Percentiles rank a stretch among this genome's conserved stretches.
Evolutionary conservation across 768 basidiomycete species (phyloP).

Genomic region (Boletus eberwhitei): DNA sequence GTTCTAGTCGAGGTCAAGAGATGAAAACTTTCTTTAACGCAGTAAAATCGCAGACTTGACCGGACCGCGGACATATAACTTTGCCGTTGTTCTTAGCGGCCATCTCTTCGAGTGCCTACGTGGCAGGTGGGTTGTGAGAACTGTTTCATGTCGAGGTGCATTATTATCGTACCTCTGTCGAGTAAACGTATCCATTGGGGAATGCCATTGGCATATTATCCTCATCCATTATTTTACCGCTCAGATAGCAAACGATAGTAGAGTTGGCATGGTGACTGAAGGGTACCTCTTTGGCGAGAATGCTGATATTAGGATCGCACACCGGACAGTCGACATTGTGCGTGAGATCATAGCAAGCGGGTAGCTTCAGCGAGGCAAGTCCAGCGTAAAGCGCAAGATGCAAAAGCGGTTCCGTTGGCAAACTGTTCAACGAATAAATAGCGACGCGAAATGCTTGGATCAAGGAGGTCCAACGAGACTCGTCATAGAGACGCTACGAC

Average conservation of each 20-base stretch:
- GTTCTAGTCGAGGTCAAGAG: constrained; percentile 46
- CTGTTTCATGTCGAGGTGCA: constrained; percentile 1
- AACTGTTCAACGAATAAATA: constrained; percentile 81
- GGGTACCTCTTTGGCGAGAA: constrained; percentile 82
- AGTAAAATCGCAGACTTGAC: constrained; percentile 56
- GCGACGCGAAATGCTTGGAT: constrained; percentile 79
- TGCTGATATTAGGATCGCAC: constrained; percentile 74
- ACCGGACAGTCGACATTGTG: constrained; percentile 89
- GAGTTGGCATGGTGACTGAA: constrained; percentile 93
- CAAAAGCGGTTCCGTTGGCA: constrained; percentile 85
- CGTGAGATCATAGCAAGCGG: constrained; percentile 69
- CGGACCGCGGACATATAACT: constrained; percentile 83
- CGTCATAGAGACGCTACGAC: constrained; percentile 77
- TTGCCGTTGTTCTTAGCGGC: constrained; percentile 71
- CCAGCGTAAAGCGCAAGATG: constrained; percentile 90
- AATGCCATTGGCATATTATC: constrained; percentile 92
- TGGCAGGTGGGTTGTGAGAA: constrained; percentile 11
- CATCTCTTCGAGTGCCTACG: constrained; percentile 86
- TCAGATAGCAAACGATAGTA: constrained; percentile 89
- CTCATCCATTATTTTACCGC: constrained; percentile 92
- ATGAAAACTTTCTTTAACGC: constrained; percentile 87
- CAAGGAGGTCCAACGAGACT: constrained; percentile 70
- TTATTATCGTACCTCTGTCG: constrained; percentile 66
- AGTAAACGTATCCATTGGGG: constrained; percentile 89
- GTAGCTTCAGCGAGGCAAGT: constrained; percentile 84